Evolutionary conservation across 768 basidiomycete genomes (phyloP), one percentile per base, ranked within the genome.

Genomic region (Pleurotus tuoliensis): DNA sequence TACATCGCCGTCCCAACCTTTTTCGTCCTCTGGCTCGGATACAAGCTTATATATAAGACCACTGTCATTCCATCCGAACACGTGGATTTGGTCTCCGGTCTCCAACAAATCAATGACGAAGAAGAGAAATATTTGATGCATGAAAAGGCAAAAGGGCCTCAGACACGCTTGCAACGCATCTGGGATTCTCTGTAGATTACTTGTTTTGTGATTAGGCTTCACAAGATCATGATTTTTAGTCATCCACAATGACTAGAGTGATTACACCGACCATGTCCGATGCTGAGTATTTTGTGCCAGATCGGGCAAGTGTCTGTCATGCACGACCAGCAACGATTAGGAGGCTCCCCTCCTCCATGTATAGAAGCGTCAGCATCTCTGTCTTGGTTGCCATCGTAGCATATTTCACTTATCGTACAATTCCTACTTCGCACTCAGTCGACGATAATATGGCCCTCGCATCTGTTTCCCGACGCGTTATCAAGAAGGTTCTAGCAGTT

Each of bases 401-500:
- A 60, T 51, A 62, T 59, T 22, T 34, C 56, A 51, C 54, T 61
- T 41, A 57, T 62, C 48, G 51, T 60, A 34, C 24, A 55, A 59
- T 53, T 62, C 58, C 57, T 39, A 45, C 57, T 55, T 44, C 51
- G 25, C n/a, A 50, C 34, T 40, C 3, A 39, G 11, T 45, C 20
- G 11, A 44, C 34, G 27, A 55, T 8, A 20, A 50, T n/a, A 76
- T 74, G 68, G 56, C 70, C 40, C 50, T 66, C 25, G 56, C 67
- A 40, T 68, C 77, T 27, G 62, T 80, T 38, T 88, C 89, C 16
- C 85, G 94, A 37, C 71, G 66, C n/a, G 87, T 94, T 18, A 66
- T 84, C 59, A 89, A 93, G 70, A 85, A 82, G 56, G 89, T 95
- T 2, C 73, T 88, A 9, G 87, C 94, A 0, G 73, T 87, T 15